Evolutionary conservation across 169 alveolate species (phyloP).

Genomic region (Plasmodium adleri): DNA sequence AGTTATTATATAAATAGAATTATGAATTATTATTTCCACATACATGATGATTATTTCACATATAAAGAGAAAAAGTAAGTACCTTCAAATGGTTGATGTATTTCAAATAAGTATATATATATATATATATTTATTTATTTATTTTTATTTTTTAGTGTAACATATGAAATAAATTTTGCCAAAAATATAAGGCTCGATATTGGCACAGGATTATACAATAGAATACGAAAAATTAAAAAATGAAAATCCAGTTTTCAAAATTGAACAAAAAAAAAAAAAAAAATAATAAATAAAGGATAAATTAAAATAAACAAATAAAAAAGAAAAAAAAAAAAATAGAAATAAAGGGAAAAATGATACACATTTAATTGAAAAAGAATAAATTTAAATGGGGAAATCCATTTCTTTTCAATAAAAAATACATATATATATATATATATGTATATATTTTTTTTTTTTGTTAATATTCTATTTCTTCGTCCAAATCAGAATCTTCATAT

Average conservation of each 20-base stretch:
- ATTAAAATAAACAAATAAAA: not conserved
- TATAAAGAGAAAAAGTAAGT: conserved; percentile 74
- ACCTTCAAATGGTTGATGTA: not conserved
- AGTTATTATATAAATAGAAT: conserved; percentile 48
- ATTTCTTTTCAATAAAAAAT: not conserved
- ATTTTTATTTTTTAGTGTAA: conserved; percentile 23
- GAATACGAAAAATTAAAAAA: conserved; percentile 51
- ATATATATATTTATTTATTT: conserved; percentile 2
- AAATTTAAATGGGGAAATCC: not conserved
- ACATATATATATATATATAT: not conserved
- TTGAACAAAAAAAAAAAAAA: conserved; percentile 14
- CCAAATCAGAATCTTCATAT: conserved; percentile 83
- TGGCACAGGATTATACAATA: conserved; percentile 59
- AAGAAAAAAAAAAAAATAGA: not conserved
- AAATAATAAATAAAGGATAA: not conserved
- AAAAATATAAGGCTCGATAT: conserved; percentile 50
- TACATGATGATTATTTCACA: conserved; percentile 68
- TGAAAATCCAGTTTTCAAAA: conserved; percentile 7
- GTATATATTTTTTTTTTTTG: conserved; percentile 17
- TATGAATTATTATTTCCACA: conserved; percentile 70
- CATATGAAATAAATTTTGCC: conserved; percentile 66
- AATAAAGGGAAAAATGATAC: not conserved
- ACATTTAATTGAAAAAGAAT: not conserved
- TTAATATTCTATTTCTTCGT: conserved; percentile 85
- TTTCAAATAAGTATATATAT: not conserved